Conservation (phyloP, 805 yeast species). For the Komagataella ulmi region DNA sequence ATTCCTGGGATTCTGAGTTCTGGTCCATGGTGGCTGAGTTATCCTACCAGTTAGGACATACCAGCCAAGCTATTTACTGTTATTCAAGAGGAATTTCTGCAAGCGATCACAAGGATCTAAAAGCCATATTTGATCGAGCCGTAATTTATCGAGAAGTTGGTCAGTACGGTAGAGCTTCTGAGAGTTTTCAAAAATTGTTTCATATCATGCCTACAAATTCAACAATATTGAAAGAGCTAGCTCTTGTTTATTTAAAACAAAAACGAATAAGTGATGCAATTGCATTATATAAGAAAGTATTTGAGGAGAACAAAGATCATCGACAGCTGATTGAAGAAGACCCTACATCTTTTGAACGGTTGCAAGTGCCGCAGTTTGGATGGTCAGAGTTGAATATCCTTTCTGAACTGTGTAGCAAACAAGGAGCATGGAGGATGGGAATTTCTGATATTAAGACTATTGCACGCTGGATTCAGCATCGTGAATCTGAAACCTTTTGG, state of each 20-base stretch:
- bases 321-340: constrained; percentile 15
- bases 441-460: constrained; percentile 53
- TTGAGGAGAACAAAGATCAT: constrained; percentile 41
- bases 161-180: constrained; percentile 59
- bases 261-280: constrained; percentile 64
- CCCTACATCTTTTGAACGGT: constrained; percentile 2
- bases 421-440: constrained; percentile 50
- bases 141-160: constrained; percentile 52
- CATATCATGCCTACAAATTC: constrained; percentile 44
- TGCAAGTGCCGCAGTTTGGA: constrained; percentile 41
- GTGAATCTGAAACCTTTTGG: constrained; percentile 59
- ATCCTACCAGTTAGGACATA: constrained; percentile 51
- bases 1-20: constrained; percentile 61
- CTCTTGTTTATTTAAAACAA: constrained; percentile 36
- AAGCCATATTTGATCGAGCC: constrained; percentile 51
- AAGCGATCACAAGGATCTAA: constrained; percentile 30
- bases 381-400: constrained; percentile 86
- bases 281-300: constrained; percentile 47
- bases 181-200: constrained; percentile 52
- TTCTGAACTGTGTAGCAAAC: constrained; percentile 64
- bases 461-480: constrained; percentile 70
- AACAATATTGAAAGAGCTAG: constrained; percentile 46
- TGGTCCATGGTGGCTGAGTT: constrained; percentile 70
- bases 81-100: constrained; percentile 49
- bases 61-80: constrained; percentile 69